These are phyloP conservation scores for Carnegiea gigantea DNA, from an alignment of 179 eudicot species.

Conservation along the genomic window DNA sequence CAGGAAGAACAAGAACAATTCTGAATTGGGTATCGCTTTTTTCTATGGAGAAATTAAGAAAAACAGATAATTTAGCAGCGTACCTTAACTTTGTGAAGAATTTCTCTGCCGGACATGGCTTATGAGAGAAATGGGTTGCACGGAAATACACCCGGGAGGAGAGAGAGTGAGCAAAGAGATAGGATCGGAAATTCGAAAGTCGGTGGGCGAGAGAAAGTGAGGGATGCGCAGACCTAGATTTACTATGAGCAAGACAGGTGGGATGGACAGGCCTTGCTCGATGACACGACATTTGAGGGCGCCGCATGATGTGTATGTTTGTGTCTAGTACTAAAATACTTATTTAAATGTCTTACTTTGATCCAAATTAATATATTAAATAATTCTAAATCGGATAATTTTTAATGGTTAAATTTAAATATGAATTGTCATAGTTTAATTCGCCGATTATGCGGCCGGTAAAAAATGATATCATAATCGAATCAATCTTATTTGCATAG, in stretches of 20 bases:
- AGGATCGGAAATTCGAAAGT: not conserved
- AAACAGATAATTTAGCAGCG: not conserved
- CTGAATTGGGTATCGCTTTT: not conserved
- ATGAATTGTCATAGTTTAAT: too few relatives aligned
- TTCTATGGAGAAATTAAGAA: not conserved
- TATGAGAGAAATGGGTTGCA: not conserved
- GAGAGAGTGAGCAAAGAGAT: not conserved
- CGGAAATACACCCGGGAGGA: not conserved
- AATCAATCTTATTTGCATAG: too few relatives aligned
- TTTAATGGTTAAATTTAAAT: too few relatives aligned
- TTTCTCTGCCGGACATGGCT: conserved; percentile 45
- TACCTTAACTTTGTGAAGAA: conserved; percentile 38
- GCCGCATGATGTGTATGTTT: not conserved
- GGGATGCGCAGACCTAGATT: not conserved
- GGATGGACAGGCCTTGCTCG: not conserved
- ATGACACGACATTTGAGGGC: conserved; percentile 13
- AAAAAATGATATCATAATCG: too few relatives aligned
- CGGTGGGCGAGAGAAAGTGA: not conserved
- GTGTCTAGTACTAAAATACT: too few relatives aligned
- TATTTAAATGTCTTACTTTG: too few relatives aligned
- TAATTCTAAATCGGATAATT: too few relatives aligned
- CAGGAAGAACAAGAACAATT: not conserved
- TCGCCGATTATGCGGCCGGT: too few relatives aligned
- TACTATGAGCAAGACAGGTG: conserved; percentile 12
- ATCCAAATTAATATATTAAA: too few relatives aligned